Evolutionary conservation across 2,329 filamentous ascomycete genomes (phyloP), one percentile per base, ranked within the genome.

Genomic region (Sporothrix dimorphospora): DNA sequence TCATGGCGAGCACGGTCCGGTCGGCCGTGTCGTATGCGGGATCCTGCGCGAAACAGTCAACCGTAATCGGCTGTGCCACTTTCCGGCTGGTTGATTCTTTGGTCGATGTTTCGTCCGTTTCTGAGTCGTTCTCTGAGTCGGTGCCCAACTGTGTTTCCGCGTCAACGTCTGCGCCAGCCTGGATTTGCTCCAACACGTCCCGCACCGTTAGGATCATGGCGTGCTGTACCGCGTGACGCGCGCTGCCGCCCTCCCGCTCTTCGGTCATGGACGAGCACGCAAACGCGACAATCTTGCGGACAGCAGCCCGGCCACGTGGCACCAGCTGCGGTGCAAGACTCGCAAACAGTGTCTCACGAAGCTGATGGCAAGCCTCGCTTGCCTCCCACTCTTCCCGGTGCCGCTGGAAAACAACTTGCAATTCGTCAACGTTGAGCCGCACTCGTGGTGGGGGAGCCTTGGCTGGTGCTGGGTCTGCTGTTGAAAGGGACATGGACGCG

Each of bases 1-100:
- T 57, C 8, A 65, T 69, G 7, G 59, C 34, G 8, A 81, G 76
- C 9, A 77, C 73, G 14, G 72, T 38, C 45, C 73, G 67, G 71
- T 79, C 78, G 21, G 72, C 51, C 0, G 45, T 61, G 1, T 49
- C 66, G 72, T 80, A 79, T 1, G 71, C 69, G 2, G 79, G 78
- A 27, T 80, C 78, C 71, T 80, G 78, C 1, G 75, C 76, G 34
- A 75, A 73, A 65, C 76, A 77, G 3, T 47, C 14, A 21, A 78
- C 49, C 2, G 40, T 49, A 19, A 57, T 49, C 40, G 24, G 40
- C 19, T 21, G 34, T n/a, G 38, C 14, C n/a, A 27, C 21, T 53
- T 9, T 21, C 42, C 5, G 34, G 14, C 40, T 34, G 27, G 65
- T 24, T 4, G 9, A 21, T 24, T 14, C 24, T 47, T 47, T 27